Evolutionary conservation across 371 early-diverging fungal species (phyloP).

Genomic region (Mucor mucedo): DNA sequence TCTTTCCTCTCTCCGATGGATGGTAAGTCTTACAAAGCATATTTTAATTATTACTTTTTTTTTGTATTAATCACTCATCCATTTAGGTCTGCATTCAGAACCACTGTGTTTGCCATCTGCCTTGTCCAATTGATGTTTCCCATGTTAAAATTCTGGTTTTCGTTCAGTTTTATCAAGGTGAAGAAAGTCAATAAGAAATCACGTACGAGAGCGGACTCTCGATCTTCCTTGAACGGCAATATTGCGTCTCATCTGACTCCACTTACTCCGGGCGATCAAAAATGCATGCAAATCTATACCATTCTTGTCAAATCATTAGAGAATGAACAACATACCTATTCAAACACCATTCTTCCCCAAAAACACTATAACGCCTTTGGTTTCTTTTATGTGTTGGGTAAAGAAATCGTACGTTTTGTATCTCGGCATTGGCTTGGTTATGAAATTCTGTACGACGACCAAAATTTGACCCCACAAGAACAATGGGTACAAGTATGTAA

Average conservation of each 20-base stretch:
- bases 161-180: conserved; percentile 24
- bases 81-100: conserved; percentile 35
- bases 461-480: conserved; percentile 20
- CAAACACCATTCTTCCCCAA: conserved; percentile 16
- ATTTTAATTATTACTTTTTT: not conserved
- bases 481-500: conserved; percentile 42
- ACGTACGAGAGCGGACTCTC: conserved; percentile 1
- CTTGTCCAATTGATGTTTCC: conserved; percentile 43
- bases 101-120: conserved; percentile 39
- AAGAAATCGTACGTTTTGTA: conserved; percentile 35
- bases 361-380: conserved; percentile 12
- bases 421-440: conserved; percentile 49
- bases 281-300: conserved; percentile 45
- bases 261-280: conserved; percentile 49
- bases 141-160: conserved; percentile 28
- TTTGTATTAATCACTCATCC: not conserved
- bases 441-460: conserved; percentile 35
- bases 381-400: conserved; percentile 16
- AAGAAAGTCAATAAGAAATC: conserved; percentile 27
- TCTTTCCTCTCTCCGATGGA: conserved; percentile 31
- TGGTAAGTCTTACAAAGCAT: conserved; percentile 30
- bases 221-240: conserved; percentile 22
- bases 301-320: conserved; percentile 35
- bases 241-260: conserved; percentile 20
- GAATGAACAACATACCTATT: conserved; percentile 14